phyloP scores from a whole-genome alignment of 202 grass and related monocot genomes.

The Dendrocalamus latiflorus region DNA sequence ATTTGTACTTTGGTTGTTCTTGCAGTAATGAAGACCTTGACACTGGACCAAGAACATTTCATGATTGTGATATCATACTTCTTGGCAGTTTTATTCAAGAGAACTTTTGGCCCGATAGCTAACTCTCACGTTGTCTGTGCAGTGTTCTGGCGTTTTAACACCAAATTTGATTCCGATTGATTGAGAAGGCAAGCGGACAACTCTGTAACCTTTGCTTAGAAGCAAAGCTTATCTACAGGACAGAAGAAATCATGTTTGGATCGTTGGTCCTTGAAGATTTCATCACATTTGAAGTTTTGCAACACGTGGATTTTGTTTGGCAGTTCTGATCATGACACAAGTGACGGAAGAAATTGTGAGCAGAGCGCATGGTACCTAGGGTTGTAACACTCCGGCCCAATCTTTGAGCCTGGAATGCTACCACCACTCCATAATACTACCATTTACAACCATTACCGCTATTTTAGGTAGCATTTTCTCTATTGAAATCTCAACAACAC shows the following conservation, averaged over 20 bases:
- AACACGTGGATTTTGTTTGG: background rate
- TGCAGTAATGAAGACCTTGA: background rate
- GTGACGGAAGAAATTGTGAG: background rate
- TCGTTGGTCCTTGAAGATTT: background rate
- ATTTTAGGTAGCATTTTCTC: too few relatives aligned
- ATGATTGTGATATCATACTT: background rate
- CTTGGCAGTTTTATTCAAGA: background rate
- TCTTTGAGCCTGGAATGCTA: too few relatives aligned
- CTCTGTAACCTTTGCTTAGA: slow-evolving; percentile 11
- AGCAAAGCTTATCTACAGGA: background rate
- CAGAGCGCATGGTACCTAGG: slow-evolving; percentile 6
- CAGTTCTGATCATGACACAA: background rate
- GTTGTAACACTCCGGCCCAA: too few relatives aligned
- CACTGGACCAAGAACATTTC: background rate
- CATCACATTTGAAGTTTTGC: background rate
- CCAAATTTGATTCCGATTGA: background rate
- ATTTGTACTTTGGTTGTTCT: slow-evolving; percentile 2
- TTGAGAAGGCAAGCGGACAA: background rate
- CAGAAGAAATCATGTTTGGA: background rate
- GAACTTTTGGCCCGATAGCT: background rate
- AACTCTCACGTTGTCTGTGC: background rate
- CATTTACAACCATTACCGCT: too few relatives aligned
- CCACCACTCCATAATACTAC: too few relatives aligned
- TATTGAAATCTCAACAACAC: too few relatives aligned
- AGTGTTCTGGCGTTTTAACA: background rate